phyloP scores from a whole-genome alignment of 2,329 filamentous ascomycete species.

The Apiospora pterosperma region DNA sequence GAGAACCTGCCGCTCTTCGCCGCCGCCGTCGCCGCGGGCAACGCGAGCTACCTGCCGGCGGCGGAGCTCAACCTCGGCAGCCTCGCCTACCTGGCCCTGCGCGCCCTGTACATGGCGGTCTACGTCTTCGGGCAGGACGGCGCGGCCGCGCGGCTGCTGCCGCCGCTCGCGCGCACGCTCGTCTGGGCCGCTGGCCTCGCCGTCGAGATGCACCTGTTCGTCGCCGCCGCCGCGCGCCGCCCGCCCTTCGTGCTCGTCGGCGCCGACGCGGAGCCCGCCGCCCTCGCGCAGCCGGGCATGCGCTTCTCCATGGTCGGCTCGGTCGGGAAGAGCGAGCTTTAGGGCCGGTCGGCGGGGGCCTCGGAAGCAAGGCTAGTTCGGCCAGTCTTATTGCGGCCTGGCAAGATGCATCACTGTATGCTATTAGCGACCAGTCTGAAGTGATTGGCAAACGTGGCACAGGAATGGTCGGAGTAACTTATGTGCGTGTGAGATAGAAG shows the following conservation, averaged over 20 bases:
- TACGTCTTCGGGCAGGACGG: slow-evolving; percentile 23
- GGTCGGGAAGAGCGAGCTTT: background rate
- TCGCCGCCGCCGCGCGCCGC: background rate
- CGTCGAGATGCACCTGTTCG: background rate
- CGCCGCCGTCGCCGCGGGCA: slow-evolving; percentile 25
- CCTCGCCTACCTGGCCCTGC: slow-evolving; percentile 19
- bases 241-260: background rate
- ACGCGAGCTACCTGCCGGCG: slow-evolving; percentile 18
- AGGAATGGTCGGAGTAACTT: too few relatives aligned
- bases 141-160: background rate
- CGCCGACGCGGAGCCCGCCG: background rate
- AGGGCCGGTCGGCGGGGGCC: too few relatives aligned
- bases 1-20: slow-evolving; percentile 27
- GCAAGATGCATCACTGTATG: too few relatives aligned
- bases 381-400: too few relatives aligned
- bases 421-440: too few relatives aligned
- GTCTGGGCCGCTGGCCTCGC: background rate
- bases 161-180: background rate
- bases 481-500: too few relatives aligned
- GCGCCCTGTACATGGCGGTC: slow-evolving; percentile 22
- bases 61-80: slow-evolving; percentile 18
- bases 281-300: background rate
- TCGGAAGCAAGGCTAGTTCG: too few relatives aligned
- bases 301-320: background rate
- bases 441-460: too few relatives aligned